These are phyloP conservation scores for Ophiosphaerella herpotricha DNA, from an alignment of 2,329 filamentous ascomycete genomes.

Conservation along the genomic window DNA sequence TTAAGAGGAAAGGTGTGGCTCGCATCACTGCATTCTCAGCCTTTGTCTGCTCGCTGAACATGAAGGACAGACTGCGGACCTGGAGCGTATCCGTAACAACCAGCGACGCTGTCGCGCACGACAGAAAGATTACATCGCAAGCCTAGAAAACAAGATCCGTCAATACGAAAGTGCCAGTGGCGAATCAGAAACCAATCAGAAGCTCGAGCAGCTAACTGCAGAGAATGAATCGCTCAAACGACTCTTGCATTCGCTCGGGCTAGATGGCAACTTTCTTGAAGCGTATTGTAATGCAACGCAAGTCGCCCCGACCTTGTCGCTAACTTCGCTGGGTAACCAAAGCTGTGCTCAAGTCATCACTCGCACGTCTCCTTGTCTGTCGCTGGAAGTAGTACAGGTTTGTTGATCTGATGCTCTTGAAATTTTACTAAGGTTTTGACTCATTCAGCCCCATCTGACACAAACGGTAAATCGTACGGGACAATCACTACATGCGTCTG, in stretches of 20 bases:
- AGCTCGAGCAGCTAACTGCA: conserved; percentile 2
- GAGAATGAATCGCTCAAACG: conserved; percentile 12
- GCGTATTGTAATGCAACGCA: conserved; percentile 6
- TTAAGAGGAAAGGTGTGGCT: no score
- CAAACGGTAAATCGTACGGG: no score
- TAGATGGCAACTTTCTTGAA: conserved; percentile 8
- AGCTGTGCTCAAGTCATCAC: neutral
- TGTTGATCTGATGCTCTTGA: neutral
- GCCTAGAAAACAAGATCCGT: conserved; percentile 13
- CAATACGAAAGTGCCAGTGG: conserved; percentile 3
- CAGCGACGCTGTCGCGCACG: conserved; percentile 17
- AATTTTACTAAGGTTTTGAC: neutral
- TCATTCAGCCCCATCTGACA: no score
- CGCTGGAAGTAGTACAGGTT: neutral
- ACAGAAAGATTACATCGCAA: conserved; percentile 14
- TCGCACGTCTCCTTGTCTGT: neutral
- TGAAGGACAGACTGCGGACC: conserved; percentile 3
- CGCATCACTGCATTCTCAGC: no score
- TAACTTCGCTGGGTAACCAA: no score
- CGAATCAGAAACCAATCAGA: neutral
- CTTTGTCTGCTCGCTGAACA: neutral
- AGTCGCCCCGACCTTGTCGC: no score
- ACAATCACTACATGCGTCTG: no score
- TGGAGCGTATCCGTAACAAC: conserved; percentile 20
- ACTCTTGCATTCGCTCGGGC: conserved; percentile 12